These are phyloP conservation scores for Fusarium citri DNA, from an alignment of 2,329 filamentous ascomycete genomes.

Conservation along the genomic window DNA sequence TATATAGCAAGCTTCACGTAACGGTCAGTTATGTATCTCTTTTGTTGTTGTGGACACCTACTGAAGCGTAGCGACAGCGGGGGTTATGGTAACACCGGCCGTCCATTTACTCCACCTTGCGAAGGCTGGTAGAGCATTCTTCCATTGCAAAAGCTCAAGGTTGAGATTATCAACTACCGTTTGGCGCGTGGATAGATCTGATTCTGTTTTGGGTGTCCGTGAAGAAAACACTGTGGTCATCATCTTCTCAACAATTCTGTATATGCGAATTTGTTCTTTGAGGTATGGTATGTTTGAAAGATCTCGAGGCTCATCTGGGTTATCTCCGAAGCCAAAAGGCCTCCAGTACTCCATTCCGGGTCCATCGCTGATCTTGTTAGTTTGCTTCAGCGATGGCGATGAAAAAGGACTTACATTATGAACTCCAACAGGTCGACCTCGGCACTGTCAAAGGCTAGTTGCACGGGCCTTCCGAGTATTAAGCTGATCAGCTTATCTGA, in stretches of 20 bases:
- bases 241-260: constrained; percentile 6
- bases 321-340: neutral
- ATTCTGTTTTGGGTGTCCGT: neutral
- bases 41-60: neutral
- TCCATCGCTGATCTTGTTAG: neutral
- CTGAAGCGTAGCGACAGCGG: neutral
- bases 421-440: neutral
- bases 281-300: constrained; percentile 8
- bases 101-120: constrained; percentile 10
- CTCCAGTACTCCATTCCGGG: constrained; percentile 7
- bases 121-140: neutral
- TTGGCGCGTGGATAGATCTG: neutral
- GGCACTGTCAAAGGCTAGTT: neutral
- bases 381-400: rapidly evolving
- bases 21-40: rapidly evolving
- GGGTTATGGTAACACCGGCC: neutral
- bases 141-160: neutral
- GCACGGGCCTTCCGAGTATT: neutral
- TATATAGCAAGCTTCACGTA: neutral
- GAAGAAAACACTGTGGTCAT: constrained; percentile 7
- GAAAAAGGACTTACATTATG: neutral
- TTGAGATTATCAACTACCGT: neutral
- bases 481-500: constrained; percentile 4
- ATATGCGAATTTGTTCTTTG: constrained; percentile 7
- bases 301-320: neutral